Base-by-base conservation (phyloP, 2,329 filamentous ascomycete species). In the Coleophoma cylindrospora region DNA sequence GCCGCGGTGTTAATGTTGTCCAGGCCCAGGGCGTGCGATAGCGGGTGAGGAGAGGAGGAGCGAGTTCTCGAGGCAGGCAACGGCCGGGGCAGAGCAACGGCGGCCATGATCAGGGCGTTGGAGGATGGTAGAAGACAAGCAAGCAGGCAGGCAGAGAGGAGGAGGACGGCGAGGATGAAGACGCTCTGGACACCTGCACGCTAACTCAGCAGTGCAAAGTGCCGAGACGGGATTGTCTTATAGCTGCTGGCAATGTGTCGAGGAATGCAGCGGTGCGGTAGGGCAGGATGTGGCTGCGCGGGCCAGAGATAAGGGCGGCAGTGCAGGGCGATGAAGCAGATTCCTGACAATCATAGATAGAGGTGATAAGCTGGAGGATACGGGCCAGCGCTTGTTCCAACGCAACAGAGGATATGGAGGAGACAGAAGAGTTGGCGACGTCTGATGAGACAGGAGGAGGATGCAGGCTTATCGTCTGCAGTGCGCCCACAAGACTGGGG, bases 1-100 rank as follows among this genome's bases (percentile, higher is more conserved):
- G 75, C 65, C 7, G 76, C 74, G 13, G 77, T 76, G 64, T 83
- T 84, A 50, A 65, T 60, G 15, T 43, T 57, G 44, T 66, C 64
- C 56, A 86, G 71, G 37, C 73, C 77, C 52, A 85, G 68, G 34
- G 78, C 71, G 34, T 79, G 70, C 34, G 71, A 61, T 9, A 73
- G 68, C 3, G 75, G 69, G 33, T 73, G 73, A 34, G 79, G 75
- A 41, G 80, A 66, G 15, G 61, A 55, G 14, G 60, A 58, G 51
- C 57, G 58, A 17, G 58, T 56, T 38, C 61, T 60, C 2, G 52
- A 54, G 12, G 59, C 21, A 33, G 58, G 50, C 9, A 64, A 56
- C 9, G 61, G 62, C 21, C 64, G 52, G 11, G 64, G 61, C 17
- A 66, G 58, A 47, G 64, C 62, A 50, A 66, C 62, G 36, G 64